Evolutionary conservation across 2,329 filamentous ascomycete genomes (phyloP), one percentile per base, ranked within the genome.

Genomic region (Calonectria henricotiae): DNA sequence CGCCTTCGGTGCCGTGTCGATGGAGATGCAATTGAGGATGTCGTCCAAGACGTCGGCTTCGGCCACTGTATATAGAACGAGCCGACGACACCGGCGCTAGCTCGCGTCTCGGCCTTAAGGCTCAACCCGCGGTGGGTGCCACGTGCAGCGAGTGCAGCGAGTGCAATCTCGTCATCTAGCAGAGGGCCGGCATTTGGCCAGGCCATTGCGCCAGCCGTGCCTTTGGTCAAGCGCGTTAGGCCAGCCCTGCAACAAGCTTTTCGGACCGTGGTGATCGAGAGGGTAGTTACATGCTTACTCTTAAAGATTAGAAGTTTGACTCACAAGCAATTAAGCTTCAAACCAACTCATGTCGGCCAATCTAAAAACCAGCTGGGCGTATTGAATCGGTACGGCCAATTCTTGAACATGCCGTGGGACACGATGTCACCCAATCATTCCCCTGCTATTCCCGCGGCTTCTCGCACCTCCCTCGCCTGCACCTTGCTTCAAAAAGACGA

Each of bases 1-100:
- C 35, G 12, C 20, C 39, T 39, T 69, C 67, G 67, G 67, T 61
- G 67, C 62, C 54, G 54, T 46, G 54, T 23, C 44, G 54, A 37
- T 49, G 23, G 17, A 8, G 44, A 20, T 46, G 35, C n/a, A 30
- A 25, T 61, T 60, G 37, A 41, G 35, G 15, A 9, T 11, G 15
- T 46, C 15, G 15, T 46, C 15, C 12, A 46, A 15, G 44, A 5
- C 32, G 62, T 69, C 67, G 67, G 67, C 46, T 17, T 62, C 67
- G 67, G 67, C n/a, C 17, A n/a, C 7, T 58, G 17, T 58, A 32
- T 23, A 58, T 25, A 17, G 9, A 62, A 8, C 67, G 67, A 69
- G 62, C 67, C 67, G 67, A 69, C 12, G 11, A 20, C 13, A 11
- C 13, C n/a, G 35, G 7, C 30, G 51, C 9, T 35, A 30, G 47